Conservation (phyloP, 2,329 filamentous ascomycete genomes). For the Alternaria consortialis region DNA sequence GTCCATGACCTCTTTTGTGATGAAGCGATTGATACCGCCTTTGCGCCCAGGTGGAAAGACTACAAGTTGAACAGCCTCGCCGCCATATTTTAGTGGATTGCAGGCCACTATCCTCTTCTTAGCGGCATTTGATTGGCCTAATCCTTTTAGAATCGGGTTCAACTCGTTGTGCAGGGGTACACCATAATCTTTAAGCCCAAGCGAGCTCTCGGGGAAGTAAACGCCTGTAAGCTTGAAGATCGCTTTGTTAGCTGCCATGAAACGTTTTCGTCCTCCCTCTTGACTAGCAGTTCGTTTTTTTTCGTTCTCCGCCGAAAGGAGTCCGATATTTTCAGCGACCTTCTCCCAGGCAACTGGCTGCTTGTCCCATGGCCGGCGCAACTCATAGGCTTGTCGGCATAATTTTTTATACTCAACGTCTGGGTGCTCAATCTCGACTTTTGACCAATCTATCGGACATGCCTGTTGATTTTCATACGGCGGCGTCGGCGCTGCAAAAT, state of each 20-base stretch:
- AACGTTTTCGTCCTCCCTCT: slow-evolving; percentile 24
- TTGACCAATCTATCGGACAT: not conserved
- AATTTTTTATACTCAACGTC: not conserved
- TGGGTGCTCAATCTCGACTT: not conserved
- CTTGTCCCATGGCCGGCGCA: not conserved
- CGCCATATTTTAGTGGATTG: not conserved
- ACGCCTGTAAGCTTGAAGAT: slow-evolving; percentile 22
- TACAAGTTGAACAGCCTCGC: not conserved
- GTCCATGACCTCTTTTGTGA: not conserved
- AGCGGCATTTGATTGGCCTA: not conserved
- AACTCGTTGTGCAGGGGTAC: slow-evolving; percentile 1
- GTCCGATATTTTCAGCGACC: not conserved
- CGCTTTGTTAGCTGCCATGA: slow-evolving; percentile 13
- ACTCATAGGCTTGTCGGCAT: not conserved
- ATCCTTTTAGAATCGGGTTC: not conserved
- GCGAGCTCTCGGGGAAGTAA: slow-evolving; percentile 14
- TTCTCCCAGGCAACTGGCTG: not conserved
- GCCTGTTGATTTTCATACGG: not conserved
- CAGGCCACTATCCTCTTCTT: not conserved
- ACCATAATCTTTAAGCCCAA: slow-evolving; percentile 8
- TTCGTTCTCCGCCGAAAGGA: not conserved
- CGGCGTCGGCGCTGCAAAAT: not conserved
- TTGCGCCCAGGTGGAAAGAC: not conserved
- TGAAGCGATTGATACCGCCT: not conserved
- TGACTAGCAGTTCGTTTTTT: not conserved